Base-by-base conservation (phyloP, 805 yeast genomes). In the Zygosaccharomyces kombuchaensis region DNA sequence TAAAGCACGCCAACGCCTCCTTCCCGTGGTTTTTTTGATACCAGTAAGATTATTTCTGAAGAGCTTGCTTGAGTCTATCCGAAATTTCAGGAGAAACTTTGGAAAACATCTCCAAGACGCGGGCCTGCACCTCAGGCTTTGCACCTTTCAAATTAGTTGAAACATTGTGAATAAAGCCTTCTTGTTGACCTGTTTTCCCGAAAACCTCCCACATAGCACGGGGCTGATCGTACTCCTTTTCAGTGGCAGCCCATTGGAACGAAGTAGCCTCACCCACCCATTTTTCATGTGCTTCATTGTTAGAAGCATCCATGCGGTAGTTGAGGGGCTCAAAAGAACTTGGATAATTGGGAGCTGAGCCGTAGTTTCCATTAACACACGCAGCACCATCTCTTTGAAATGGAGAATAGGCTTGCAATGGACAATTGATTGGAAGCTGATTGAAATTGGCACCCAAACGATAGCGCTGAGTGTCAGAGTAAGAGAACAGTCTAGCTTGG, bases 401-500 rank as follows among this genome's bases (percentile, higher is more conserved):
- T 82, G 84, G 50, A 39, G 60, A 56, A 14, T 63, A 59, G 26
- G 78, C 75, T 22, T 65, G 64, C 31, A 60, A 43, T 9, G 52
- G 49, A 17, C 52, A 38, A 67, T 80, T 80, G 57, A 78, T 79
- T 7, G 85, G 85, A 46, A 80, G 66, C 58, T 80, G 84, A 46
- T 73, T 70, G 67, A 75, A 80, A 67, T 80, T 82, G 37, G 74
- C 62, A 40, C 87, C 87, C 58, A 82, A 74, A 65, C 88, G 75
- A 71, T 81, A 79, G 60, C 84, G 77, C 67, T 80, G 84, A 40
- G 88, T 80, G 67, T 82, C 87, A 47, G 80, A 71, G 68, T 82
- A 81, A 16, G 87, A 80, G 68, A 80, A 82, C 60, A 82, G 72
- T 67, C 88, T 78, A 34, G 84, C 76, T 69, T 82, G 87, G 66